phyloP scores from a whole-genome alignment of 2,329 filamentous ascomycete genomes.

The Ambrosiella xylebori region DNA sequence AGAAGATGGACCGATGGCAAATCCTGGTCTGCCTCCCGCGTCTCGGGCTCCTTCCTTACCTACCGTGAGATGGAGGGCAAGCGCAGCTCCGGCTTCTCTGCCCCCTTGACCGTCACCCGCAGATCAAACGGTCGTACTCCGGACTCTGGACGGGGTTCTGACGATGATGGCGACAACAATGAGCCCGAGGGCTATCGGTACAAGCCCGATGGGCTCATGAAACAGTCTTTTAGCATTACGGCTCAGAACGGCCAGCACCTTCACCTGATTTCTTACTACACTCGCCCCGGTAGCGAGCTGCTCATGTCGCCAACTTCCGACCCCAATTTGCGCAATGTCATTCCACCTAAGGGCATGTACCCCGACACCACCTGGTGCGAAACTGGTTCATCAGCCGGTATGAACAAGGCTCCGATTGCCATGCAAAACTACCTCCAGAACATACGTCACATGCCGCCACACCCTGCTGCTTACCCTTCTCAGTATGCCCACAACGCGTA shows the following conservation, averaged over 20 bases:
- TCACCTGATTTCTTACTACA: conserved; percentile 94
- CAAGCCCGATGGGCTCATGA: conserved; percentile 95
- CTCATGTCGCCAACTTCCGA: conserved; percentile 72
- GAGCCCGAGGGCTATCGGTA: conserved; percentile 86
- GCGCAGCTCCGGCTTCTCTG: conserved; percentile 60
- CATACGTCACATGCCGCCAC: conserved; percentile 15
- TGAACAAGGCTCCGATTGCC: conserved; percentile 58
- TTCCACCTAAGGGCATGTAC: conserved; percentile 87
- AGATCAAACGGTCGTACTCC: conserved; percentile 54
- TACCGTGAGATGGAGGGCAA: conserved; percentile 99
- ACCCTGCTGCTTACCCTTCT: conserved; percentile 20
- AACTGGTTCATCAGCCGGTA: conserved; percentile 58
- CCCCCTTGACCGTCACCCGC: conserved; percentile 23
- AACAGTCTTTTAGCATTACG: conserved; percentile 98
- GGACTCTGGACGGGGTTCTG: conserved; percentile 63
- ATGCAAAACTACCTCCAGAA: conserved; percentile 24
- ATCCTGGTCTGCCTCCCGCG: conserved; percentile 94
- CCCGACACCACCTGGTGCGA: conserved; percentile 90
- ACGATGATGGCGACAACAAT: conserved; percentile 69
- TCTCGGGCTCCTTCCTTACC: conserved; percentile 92
- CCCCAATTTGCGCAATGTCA: conserved; percentile 59
- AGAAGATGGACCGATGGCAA: conserved; percentile 96
- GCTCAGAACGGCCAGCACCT: conserved; percentile 77
- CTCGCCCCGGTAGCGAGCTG: conserved; percentile 53
- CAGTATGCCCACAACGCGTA: conserved; percentile 23